A percentile compares a stretch with the other conserved stretches of the same genome.
phyloP scores from a whole-genome alignment of 305 asterid species.

The Fraxinus angustifolia region DNA sequence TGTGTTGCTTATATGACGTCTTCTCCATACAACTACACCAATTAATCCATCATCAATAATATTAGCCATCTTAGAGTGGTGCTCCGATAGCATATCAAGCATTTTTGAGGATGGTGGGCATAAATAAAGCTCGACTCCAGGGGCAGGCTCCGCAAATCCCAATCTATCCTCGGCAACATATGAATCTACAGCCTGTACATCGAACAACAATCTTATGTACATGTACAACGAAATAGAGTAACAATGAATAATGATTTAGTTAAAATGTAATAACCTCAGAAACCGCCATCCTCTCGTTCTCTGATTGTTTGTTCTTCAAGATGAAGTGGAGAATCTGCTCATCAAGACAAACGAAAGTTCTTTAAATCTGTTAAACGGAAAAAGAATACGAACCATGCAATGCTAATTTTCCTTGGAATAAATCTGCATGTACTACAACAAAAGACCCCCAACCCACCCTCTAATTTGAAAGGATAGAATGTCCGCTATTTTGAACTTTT shows the following conservation, averaged over 20 bases:
- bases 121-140: slow-evolving; percentile 79
- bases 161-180: slow-evolving; percentile 69
- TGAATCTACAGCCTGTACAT: slow-evolving; percentile 65
- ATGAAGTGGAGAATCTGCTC: slow-evolving; percentile 74
- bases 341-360: not conserved
- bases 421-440: not conserved
- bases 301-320: slow-evolving; percentile 54
- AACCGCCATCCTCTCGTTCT: slow-evolving; percentile 44
- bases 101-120: slow-evolving; percentile 63
- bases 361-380: not conserved
- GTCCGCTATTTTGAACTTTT: not conserved
- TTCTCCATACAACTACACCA: slow-evolving; percentile 97
- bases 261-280: slow-evolving; percentile 52
- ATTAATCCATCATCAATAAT: slow-evolving; percentile 61
- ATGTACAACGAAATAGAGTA: not conserved
- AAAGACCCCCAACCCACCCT: not conserved
- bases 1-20: slow-evolving; percentile 62
- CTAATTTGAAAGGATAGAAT: not conserved
- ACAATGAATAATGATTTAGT: not conserved
- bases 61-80: slow-evolving; percentile 35
- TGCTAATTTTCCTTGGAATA: not conserved
- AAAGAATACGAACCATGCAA: not conserved
- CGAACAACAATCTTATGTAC: not conserved
- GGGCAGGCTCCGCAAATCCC: slow-evolving; percentile 80
- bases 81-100: slow-evolving; percentile 53